Evolutionary conservation across 352 stramenopile genomes (phyloP).

Genomic region (Pythium biforme): DNA sequence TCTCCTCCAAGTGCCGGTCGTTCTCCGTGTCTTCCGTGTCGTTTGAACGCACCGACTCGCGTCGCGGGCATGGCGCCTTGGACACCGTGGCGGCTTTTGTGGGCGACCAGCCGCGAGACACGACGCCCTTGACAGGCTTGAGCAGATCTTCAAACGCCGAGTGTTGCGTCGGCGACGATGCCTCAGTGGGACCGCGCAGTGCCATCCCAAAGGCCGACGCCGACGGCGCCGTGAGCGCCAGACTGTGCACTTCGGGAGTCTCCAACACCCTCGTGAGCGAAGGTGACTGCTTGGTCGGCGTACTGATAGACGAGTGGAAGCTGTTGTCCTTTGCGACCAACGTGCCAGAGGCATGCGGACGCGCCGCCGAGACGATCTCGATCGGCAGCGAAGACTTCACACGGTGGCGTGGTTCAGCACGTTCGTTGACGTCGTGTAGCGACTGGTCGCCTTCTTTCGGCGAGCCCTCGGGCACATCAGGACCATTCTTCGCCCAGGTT

Average conservation of each 20-base stretch:
- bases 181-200: not conserved
- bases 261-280: not conserved
- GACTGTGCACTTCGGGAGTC: not conserved
- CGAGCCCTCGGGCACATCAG: no score
- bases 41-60: conserved; percentile 21
- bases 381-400: not conserved
- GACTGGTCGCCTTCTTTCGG: no score
- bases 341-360: not conserved
- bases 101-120: not conserved
- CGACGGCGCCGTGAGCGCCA: conserved; percentile 3
- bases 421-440: no score
- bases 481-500: no score
- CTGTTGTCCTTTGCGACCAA: not conserved
- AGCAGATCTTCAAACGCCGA: conserved; percentile 1
- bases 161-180: not conserved
- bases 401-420: not conserved
- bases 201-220: conserved; percentile 10
- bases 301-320: not conserved
- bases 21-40: conserved; percentile 34
- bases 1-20: conserved; percentile 23
- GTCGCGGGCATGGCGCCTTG: not conserved
- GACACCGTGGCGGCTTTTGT: not conserved
- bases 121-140: not conserved
- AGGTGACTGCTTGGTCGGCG: not conserved
- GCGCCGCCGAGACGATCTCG: not conserved